Percentiles rank a stretch among this genome's conserved stretches.
These are phyloP conservation scores for Trichoderma atroviride DNA, from an alignment of 2,329 filamentous ascomycete genomes.

Conservation along the genomic window DNA sequence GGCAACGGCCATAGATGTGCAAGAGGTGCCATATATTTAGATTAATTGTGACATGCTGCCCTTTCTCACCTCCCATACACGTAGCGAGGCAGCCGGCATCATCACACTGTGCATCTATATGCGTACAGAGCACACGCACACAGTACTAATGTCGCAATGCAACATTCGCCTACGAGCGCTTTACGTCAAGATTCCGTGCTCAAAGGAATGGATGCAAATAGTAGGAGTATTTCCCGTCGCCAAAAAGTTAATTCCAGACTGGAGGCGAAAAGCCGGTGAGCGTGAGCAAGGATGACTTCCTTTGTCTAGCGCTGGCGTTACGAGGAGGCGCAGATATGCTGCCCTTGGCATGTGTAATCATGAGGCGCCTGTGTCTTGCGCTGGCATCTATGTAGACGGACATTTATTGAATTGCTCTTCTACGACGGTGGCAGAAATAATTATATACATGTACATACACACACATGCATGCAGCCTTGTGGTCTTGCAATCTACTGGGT, in stretches of 20 bases:
- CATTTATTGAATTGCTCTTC: background rate
- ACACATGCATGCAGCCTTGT: background rate
- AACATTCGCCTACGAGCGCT: background rate
- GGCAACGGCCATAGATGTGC: background rate
- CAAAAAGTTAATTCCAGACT: background rate
- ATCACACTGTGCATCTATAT: background rate
- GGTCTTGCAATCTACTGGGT: background rate
- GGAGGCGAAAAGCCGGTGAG: constrained; percentile 3
- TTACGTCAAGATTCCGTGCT: constrained; percentile 15
- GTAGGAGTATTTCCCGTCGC: background rate
- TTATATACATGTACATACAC: background rate
- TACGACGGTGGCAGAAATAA: background rate
- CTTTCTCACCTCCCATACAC: background rate
- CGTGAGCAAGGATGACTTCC: background rate
- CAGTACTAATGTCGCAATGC: background rate
- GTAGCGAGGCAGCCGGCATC: background rate
- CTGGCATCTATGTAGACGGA: background rate
- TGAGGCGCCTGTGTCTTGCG: background rate
- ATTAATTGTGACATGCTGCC: background rate
- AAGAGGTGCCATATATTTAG: background rate
- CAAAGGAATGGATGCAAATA: too few species aligned
- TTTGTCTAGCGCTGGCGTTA: background rate
- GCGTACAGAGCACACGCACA: background rate
- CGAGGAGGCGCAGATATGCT: background rate
- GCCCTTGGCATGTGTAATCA: background rate